Evolutionary conservation across 257 asterid genomes (phyloP), one percentile per base, ranked within the genome.

Genomic region (Petunia secreta): DNA sequence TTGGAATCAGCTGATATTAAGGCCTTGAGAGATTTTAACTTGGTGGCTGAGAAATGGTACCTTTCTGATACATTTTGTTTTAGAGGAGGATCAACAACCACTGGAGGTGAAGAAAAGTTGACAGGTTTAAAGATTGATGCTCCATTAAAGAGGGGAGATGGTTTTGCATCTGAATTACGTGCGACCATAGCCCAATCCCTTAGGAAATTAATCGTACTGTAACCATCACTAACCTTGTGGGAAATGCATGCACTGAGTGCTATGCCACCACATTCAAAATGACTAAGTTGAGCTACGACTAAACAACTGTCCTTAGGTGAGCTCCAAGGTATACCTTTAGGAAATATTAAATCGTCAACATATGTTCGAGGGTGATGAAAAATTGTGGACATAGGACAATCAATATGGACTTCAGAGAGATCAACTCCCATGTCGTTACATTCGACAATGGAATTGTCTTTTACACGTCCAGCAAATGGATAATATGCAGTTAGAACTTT

Each of bases 391-490:
- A 81, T 16, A 38, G 69, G 40, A 53, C 53, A 66, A 6, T 63
- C 52, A 63, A 76, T 54, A 43, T 38, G 34, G 37, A 43, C 63
- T 76, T 54, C 57, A 3, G 8, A 39, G 9, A 63, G 9, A 5
- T 77, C 13, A 4, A 53, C 63, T 3, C 84, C 81, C 11, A 16
- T 38, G 57, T 81, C 81, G 63, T 75, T 75, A 44, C 84, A 81
- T 63, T 76, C 71, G 10, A 76, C 40, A 3, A 2, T 63, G 52
- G 39, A 16, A 10, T 65, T 55, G 62, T 75, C 59, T 0, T 14
- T 10, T 48, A 75, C 41, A 15, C 68, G 60, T 65, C 84, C 84
- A 14, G 73, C 78, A 71, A 81, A 75, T 4, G 78, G 81, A 68
- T 75, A 64, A 68, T 63, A 81, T 34, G 54, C 8, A 0, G 67